phyloP scores from a whole-genome alignment of 345 rosid genomes.

The Linum lewisii region DNA sequence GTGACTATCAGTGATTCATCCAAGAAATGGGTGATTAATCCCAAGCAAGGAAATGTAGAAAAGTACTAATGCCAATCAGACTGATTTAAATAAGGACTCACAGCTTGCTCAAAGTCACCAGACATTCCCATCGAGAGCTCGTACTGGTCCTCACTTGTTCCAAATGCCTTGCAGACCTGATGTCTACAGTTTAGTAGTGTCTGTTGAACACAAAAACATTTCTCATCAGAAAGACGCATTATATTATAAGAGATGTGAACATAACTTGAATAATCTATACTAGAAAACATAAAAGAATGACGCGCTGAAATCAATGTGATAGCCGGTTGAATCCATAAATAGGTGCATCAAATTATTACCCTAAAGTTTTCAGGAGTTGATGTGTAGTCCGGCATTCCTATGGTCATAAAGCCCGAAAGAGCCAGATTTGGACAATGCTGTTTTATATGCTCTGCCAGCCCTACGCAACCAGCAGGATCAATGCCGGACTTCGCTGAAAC shows the following conservation, averaged over 20 bases:
- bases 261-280: neutral
- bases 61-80: neutral
- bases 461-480: conserved; percentile 61
- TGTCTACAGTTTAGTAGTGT: conserved; percentile 53
- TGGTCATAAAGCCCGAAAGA: conserved; percentile 89
- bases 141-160: conserved; percentile 53
- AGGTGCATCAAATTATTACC: conserved; percentile 28
- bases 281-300: neutral
- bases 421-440: conserved; percentile 52
- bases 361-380: conserved; percentile 86
- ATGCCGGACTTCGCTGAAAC: conserved; percentile 81
- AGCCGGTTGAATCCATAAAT: neutral
- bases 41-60: neutral
- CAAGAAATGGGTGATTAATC: neutral
- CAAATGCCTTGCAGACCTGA: conserved; percentile 78
- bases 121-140: conserved; percentile 99
- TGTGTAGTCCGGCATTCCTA: conserved; percentile 81
- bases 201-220: conserved; percentile 23
- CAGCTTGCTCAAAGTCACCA: conserved; percentile 84
- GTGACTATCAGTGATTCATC: neutral
- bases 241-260: neutral
- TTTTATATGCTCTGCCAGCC: conserved; percentile 63
- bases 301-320: neutral
- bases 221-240: neutral
- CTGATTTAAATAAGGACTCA: conserved; percentile 14